Percentiles rank a stretch among this genome's conserved stretches.
phyloP scores from a whole-genome alignment of 2,329 filamentous ascomycete genomes.

The Epichloe gansuensis region DNA sequence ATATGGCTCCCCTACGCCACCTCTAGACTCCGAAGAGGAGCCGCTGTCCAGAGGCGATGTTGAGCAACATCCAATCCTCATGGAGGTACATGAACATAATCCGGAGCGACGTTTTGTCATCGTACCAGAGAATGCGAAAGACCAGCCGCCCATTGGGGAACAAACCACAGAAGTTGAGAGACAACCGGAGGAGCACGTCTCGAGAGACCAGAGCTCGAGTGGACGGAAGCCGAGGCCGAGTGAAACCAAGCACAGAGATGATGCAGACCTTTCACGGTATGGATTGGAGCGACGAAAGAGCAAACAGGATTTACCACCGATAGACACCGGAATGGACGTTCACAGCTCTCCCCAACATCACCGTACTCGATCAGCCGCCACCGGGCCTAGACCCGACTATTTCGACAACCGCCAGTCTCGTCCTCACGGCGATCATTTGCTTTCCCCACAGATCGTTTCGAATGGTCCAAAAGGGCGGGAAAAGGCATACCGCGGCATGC shows the following conservation, averaged over 20 bases:
- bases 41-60: conserved; percentile 47
- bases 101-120: conserved; percentile 55
- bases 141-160: not conserved
- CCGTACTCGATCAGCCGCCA: conserved; percentile 24
- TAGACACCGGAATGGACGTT: conserved; percentile 28
- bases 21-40: conserved; percentile 33
- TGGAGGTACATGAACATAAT: conserved; percentile 47
- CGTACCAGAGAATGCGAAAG: conserved; percentile 24
- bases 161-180: not conserved
- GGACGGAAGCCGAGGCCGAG: not conserved
- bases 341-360: conserved; percentile 17
- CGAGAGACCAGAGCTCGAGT: not conserved
- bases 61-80: conserved; percentile 55
- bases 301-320: conserved; percentile 28
- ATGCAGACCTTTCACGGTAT: conserved; percentile 8
- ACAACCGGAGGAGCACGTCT: not conserved
- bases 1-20: conserved; percentile 25
- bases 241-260: not conserved
- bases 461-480: conserved; percentile 29
- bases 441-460: conserved; percentile 31
- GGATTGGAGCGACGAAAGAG: conserved; percentile 18
- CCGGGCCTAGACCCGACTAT: conserved; percentile 19
- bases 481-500: conserved; percentile 24
- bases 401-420: conserved; percentile 18
- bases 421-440: conserved; percentile 19